A percentile compares a stretch with the other conserved stretches of the same genome.
Evolutionary conservation across 768 basidiomycete species (phyloP).

Genomic region (Lactarius quietus): DNA sequence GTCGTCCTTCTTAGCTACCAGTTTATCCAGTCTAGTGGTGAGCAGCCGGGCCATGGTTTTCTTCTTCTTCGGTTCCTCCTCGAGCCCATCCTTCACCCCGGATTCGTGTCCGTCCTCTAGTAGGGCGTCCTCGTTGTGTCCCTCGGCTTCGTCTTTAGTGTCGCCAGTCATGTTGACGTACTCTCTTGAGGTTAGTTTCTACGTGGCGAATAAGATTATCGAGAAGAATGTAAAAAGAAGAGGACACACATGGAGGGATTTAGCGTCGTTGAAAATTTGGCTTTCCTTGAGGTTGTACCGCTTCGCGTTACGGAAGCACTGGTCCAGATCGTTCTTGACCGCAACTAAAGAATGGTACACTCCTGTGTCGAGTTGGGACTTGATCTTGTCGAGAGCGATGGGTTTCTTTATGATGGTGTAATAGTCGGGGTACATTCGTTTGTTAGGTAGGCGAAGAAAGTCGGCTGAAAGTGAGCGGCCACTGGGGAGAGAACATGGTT

Average conservation of each 20-base stretch:
- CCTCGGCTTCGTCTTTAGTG: conserved; percentile 37
- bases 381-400: conserved; percentile 87
- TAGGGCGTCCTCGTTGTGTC: conserved; percentile 32
- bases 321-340: conserved; percentile 68
- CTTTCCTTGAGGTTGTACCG: conserved; percentile 80
- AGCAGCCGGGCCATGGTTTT: conserved; percentile 63
- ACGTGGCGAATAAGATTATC: conserved; percentile 8
- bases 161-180: conserved; percentile 45
- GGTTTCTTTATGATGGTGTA: conserved; percentile 76
- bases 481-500: conserved; percentile 38
- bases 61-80: conserved; percentile 47
- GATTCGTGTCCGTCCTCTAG: conserved; percentile 37
- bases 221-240: background rate
- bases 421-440: conserved; percentile 81
- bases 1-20: conserved; percentile 69
- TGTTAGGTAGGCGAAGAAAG: conserved; percentile 68
- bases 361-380: conserved; percentile 62
- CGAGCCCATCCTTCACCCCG: conserved; percentile 41
- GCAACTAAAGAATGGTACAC: conserved; percentile 60
- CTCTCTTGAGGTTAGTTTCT: conserved; percentile 50
- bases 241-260: conserved; percentile 64
- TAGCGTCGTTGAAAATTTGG: conserved; percentile 78
- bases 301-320: conserved; percentile 79
- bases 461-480: conserved; percentile 59
- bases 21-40: conserved; percentile 65